Conservation (phyloP, 202 grass and related monocot genomes). For the Setaria viridis region DNA sequence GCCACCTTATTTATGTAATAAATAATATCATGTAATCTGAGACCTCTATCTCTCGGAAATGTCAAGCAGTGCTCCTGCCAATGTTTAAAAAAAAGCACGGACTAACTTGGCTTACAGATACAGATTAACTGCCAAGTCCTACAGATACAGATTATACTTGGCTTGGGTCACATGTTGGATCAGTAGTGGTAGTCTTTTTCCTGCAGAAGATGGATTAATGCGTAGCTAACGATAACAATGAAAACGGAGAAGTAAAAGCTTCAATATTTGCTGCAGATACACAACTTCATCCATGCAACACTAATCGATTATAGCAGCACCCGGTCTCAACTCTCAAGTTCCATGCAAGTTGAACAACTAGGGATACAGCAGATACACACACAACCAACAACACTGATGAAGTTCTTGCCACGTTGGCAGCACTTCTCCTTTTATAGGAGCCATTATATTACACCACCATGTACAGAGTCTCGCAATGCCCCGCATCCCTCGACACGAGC, state of each 20-base stretch:
- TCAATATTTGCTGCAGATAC: not conserved
- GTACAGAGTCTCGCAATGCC: conserved; percentile 15
- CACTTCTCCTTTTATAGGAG: not conserved
- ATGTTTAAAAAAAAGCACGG: too few relatives aligned
- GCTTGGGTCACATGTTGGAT: too few relatives aligned
- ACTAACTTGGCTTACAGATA: too few relatives aligned
- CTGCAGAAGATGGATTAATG: too few relatives aligned
- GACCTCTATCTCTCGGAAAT: too few relatives aligned
- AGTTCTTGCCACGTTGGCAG: not conserved
- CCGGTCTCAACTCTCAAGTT: conserved; percentile 22
- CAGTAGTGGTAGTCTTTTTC: too few relatives aligned
- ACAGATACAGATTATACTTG: too few relatives aligned
- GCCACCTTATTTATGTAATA: too few relatives aligned
- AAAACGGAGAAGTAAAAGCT: not conserved
- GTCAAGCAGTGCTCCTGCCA: too few relatives aligned
- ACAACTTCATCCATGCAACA: not conserved
- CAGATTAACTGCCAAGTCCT: too few relatives aligned
- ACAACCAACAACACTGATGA: not conserved
- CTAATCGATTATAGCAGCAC: not conserved
- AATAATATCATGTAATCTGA: too few relatives aligned
- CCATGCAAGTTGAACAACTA: conserved; percentile 15
- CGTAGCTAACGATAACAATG: not conserved
- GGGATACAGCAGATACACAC: conserved; percentile 21
- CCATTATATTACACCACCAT: conserved; percentile 58
- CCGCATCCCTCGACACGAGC: not conserved